These are phyloP conservation scores for Talaromyces funiculosus DNA, from an alignment of 2,329 filamentous ascomycete genomes.

Conservation along the genomic window DNA sequence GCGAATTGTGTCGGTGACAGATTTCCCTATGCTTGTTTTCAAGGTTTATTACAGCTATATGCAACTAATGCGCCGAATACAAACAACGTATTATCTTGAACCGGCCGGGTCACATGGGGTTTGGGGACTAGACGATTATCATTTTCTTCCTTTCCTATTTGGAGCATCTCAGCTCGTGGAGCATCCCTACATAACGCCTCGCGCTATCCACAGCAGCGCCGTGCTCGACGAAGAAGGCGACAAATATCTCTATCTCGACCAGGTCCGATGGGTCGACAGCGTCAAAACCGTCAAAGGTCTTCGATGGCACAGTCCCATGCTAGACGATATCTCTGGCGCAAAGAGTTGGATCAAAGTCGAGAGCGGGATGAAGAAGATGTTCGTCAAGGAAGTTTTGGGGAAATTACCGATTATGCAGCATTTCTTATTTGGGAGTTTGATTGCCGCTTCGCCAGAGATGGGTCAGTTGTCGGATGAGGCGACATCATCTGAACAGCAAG, in stretches of 20 bases:
- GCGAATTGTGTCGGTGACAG: slow-evolving; percentile 54
- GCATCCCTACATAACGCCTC: slow-evolving; percentile 73
- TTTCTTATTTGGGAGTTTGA: slow-evolving; percentile 82
- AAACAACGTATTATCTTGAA: slow-evolving; percentile 92
- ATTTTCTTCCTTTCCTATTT: slow-evolving; percentile 92
- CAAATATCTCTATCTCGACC: slow-evolving; percentile 86
- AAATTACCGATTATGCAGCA: slow-evolving; percentile 99
- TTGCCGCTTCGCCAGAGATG: slow-evolving; percentile 80
- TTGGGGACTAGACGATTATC: slow-evolving; percentile 96
- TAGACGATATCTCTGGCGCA: slow-evolving; percentile 90
- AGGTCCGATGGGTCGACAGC: slow-evolving; percentile 89
- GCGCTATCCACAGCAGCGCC: slow-evolving; percentile 79
- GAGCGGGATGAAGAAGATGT: slow-evolving; percentile 94
- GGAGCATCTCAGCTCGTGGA: slow-evolving; percentile 83
- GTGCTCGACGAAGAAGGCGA: slow-evolving; percentile 77
- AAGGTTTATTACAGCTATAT: slow-evolving; percentile 79
- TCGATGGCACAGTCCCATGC: slow-evolving; percentile 95
- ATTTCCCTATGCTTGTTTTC: slow-evolving; percentile 71
- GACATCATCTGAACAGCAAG: slow-evolving; percentile 42
- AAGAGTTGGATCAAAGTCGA: slow-evolving; percentile 91
- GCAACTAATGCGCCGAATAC: slow-evolving; percentile 75
- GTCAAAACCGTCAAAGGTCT: slow-evolving; percentile 94
- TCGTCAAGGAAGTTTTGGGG: slow-evolving; percentile 81
- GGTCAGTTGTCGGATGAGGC: slow-evolving; percentile 40
- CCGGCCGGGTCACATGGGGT: slow-evolving; percentile 95